A percentile compares a stretch with the other conserved stretches of the same genome.
Conservation (phyloP, 2,329 filamentous ascomycete species). For the Cercospora janseana region DNA sequence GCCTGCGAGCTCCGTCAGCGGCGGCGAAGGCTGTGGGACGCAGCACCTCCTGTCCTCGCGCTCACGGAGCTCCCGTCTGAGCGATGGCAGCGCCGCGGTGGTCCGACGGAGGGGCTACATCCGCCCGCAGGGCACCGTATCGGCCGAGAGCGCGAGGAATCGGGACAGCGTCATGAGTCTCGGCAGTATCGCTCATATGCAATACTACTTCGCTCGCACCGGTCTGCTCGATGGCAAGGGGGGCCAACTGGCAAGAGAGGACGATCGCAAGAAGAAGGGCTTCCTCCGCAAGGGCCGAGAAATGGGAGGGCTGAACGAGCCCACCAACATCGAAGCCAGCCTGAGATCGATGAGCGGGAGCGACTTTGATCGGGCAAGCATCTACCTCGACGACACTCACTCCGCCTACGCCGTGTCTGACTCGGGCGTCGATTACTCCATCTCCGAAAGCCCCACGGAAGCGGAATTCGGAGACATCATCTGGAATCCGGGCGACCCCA, state of each 20-base stretch:
- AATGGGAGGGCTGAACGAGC: constrained; percentile 14
- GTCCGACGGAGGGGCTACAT: constrained; percentile 74
- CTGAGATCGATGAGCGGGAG: constrained; percentile 19
- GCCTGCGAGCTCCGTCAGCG: constrained; percentile 49
- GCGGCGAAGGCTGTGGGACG: constrained; percentile 47
- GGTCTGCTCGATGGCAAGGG: constrained; percentile 92
- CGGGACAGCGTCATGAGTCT: constrained; percentile 94
- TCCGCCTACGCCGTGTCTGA: constrained; percentile 35
- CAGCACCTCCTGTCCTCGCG: constrained; percentile 38
- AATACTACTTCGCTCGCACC: constrained; percentile 97
- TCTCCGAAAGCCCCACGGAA: constrained; percentile 55
- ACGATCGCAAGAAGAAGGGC: constrained; percentile 33
- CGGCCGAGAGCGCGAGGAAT: constrained; percentile 83
- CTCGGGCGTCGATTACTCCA: constrained; percentile 35
- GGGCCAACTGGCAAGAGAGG: constrained; percentile 65
- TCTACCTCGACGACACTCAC: constrained; percentile 31
- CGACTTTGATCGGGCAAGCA: constrained; percentile 26
- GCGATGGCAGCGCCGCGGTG: constrained; percentile 43
- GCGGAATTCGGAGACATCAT: constrained; percentile 47
- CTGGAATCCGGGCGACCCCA: constrained; percentile 60
- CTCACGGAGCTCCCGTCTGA: constrained; percentile 53
- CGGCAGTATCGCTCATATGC: constrained; percentile 93
- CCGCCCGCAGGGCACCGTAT: constrained; percentile 80
- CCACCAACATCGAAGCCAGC: constrained; percentile 9
- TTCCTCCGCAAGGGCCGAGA: constrained; percentile 27